Percentiles rank a stretch among this genome's conserved stretches.
Evolutionary conservation across 108 stramenopile genomes (phyloP).

Genomic region (Cyclotella distinguenda): DNA sequence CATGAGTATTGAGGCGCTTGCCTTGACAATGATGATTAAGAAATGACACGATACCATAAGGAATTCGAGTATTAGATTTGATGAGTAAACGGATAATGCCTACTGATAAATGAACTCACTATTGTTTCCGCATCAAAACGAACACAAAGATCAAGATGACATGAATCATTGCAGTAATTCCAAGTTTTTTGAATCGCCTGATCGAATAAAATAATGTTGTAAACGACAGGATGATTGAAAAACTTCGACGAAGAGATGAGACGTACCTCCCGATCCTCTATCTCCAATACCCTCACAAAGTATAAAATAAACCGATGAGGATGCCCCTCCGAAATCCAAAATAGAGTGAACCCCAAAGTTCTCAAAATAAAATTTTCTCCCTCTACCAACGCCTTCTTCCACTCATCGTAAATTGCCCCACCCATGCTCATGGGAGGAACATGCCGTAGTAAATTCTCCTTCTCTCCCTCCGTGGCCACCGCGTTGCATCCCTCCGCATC

Average conservation of each 20-base stretch:
- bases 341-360: slow-evolving; percentile 74
- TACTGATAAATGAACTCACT: slow-evolving; percentile 34
- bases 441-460: slow-evolving; percentile 41
- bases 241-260: background rate
- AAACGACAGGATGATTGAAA: background rate
- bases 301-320: slow-evolving; percentile 79
- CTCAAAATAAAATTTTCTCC: slow-evolving; percentile 63
- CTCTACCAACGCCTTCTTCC: slow-evolving; percentile 47
- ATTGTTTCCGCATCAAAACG: slow-evolving; percentile 70
- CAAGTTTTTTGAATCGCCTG: slow-evolving; percentile 70
- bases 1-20: slow-evolving; percentile 63
- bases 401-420: slow-evolving; percentile 72
- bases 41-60: no score
- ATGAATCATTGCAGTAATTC: slow-evolving; percentile 89
- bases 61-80: background rate
- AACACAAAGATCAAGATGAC: slow-evolving; percentile 74
- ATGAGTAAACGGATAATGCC: background rate
- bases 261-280: slow-evolving; percentile 23
- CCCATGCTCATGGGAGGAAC: slow-evolving; percentile 46
- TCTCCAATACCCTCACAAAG: slow-evolving; percentile 51
- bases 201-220: background rate
- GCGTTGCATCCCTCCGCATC: slow-evolving; percentile 24
- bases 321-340: slow-evolving; percentile 82
- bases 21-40: slow-evolving; percentile 30
- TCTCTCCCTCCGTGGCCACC: slow-evolving; percentile 30